Base-by-base conservation (phyloP, 805 yeast species). In the Yamadazyma olivae region DNA sequence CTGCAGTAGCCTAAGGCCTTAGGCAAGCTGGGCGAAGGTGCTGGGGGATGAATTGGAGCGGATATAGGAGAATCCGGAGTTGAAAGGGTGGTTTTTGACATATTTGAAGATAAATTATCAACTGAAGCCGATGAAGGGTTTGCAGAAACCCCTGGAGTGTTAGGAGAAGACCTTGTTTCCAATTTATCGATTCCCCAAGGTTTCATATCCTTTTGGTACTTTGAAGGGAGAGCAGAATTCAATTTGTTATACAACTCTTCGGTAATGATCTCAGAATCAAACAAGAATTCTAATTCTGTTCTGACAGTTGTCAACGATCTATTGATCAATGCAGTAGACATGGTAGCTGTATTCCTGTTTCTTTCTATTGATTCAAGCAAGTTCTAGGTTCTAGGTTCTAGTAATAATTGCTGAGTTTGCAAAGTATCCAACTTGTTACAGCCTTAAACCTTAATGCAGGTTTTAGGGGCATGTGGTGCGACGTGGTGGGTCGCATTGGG, bases 221-320 rank as follows among this genome's bases (percentile, higher is more conserved):
- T 75, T 5, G 60, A 57, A 12, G 95, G 95, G 28, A 88, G 61
- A 1, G 76, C 57, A 4, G 46, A 44, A 33, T 61, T 43, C 14
- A 88, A 62, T 24, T 75, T 71, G 10, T 76, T 62, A 50, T 57
- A 81, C 38, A 81, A 70, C 7, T 60, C 67, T 24, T 74, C 71
- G 14, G 80, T 67, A 39, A 89, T 78, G 29, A 86, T 93, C 32
- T 78, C 78, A 1, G 90, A 80, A 46, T 86, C 95, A 28, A 60
- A 64, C 20, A 89, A 66, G 53, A 86, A 88, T 57, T 87, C 95
- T 28, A 89, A 73, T 54, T 89, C 95, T 58, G 85, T 77, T 62
- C 80, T 64, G 43, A 88, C 65, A 5, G 83, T 82, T 1, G 89
- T 76, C 43, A 88, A 64, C 3, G 95, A 84, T 48, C 95, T 79